Conservation (phyloP, 2,329 filamentous ascomycete genomes). For the Arthrobotrys sphaeroides region DNA sequence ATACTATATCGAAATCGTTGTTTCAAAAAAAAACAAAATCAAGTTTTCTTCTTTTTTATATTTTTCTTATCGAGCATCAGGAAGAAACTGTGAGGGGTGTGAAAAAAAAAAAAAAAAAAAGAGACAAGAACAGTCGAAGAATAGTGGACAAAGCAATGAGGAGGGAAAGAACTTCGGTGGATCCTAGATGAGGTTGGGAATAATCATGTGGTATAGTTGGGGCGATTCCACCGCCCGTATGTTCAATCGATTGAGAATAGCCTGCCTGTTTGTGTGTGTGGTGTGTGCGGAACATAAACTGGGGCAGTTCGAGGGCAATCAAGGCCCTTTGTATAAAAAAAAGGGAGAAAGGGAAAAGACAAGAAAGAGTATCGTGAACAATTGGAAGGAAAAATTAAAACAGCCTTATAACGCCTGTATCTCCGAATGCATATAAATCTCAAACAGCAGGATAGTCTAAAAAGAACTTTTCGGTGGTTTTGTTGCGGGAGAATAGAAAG, state of each 20-base stretch:
- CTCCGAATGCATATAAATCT: constrained; percentile 50
- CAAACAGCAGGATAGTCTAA: constrained; percentile 45
- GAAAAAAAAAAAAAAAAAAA: constrained; percentile 30
- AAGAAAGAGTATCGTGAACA: constrained; percentile 6
- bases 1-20: background rate
- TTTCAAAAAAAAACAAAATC: constrained; percentile 21
- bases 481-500: constrained; percentile 20
- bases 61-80: constrained; percentile 48
- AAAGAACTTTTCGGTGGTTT: constrained; percentile 46
- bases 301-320: background rate
- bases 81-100: constrained; percentile 27
- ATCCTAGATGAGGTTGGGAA: constrained; percentile 7
- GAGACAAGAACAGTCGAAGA: constrained; percentile 2
- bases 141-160: background rate
- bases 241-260: background rate
- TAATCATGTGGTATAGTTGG: background rate
- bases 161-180: constrained; percentile 27
- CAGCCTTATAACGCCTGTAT: constrained; percentile 50
- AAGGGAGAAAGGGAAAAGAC: too few species aligned
- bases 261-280: background rate
- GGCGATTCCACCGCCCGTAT: constrained; percentile 5
- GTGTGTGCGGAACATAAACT: constrained; percentile 10
- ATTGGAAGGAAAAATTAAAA: background rate
- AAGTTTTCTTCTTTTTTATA: constrained; percentile 43
- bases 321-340: background rate